phyloP scores from a whole-genome alignment of 257 asterid genomes.

The Solanum chiquidenum region DNA sequence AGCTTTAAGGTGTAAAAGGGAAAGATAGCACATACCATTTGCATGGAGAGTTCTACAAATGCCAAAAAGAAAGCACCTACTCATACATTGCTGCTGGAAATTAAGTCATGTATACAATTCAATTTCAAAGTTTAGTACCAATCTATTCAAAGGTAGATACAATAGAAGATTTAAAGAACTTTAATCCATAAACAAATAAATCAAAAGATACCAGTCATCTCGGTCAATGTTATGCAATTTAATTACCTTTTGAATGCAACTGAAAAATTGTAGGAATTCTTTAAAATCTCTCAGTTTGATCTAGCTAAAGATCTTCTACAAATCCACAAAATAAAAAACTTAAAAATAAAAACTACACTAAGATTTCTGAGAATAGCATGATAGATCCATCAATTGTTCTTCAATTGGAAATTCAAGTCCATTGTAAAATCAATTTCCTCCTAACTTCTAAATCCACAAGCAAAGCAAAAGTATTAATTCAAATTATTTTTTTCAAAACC shows the following conservation, averaged over 20 bases:
- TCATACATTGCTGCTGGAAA: background rate
- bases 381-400: background rate
- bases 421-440: background rate
- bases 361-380: background rate
- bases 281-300: background rate
- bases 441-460: background rate
- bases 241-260: background rate
- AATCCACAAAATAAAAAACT: background rate
- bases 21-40: background rate
- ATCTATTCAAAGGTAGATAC: background rate
- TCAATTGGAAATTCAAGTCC: background rate
- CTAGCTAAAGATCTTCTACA: background rate
- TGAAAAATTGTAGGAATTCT: background rate
- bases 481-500: background rate
- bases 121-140: background rate
- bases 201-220: background rate
- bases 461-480: background rate
- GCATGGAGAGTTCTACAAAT: background rate
- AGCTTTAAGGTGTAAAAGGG: background rate
- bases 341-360: background rate
- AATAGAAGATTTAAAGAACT: background rate
- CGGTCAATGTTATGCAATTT: background rate
- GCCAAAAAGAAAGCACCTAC: background rate
- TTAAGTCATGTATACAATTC: background rate
- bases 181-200: background rate